Percentiles rank a stretch among this genome's conserved stretches.
Conservation (phyloP, 2,329 filamentous ascomycete genomes). For the Penicillium frequentans region DNA sequence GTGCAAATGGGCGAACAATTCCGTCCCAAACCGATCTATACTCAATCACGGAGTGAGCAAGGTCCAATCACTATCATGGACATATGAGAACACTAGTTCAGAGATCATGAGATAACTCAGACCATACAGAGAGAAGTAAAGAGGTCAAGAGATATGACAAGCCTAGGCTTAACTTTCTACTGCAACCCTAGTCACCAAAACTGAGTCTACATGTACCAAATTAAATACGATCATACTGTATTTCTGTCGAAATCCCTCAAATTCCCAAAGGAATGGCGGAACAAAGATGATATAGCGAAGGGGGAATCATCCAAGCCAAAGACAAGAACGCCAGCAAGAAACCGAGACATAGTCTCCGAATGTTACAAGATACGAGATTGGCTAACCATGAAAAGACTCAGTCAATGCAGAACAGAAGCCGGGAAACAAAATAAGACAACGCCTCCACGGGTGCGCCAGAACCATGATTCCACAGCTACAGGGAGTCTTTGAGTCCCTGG, state of each 20-base stretch:
- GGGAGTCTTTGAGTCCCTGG: background rate
- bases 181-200: background rate
- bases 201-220: background rate
- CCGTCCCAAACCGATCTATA: too few species aligned
- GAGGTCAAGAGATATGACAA: too few species aligned
- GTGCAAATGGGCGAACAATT: conserved; percentile 25
- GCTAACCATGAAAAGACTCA: background rate
- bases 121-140: background rate
- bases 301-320: conserved; percentile 32
- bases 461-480: conserved; percentile 1
- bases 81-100: too few species aligned
- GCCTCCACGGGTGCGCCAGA: conserved; percentile 1
- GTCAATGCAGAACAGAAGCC: background rate
- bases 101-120: too few species aligned
- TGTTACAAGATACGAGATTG: conserved; percentile 5
- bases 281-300: conserved; percentile 13
- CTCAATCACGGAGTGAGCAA: too few species aligned
- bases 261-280: background rate
- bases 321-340: conserved; percentile 8
- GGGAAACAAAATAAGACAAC: background rate
- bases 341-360: background rate
- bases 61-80: too few species aligned
- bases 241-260: conserved; percentile 1
- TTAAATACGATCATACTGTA: background rate
- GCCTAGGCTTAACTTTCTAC: too few species aligned